Conservation (phyloP, 768 basidiomycete species). For the Rossbeevera mucosa region DNA sequence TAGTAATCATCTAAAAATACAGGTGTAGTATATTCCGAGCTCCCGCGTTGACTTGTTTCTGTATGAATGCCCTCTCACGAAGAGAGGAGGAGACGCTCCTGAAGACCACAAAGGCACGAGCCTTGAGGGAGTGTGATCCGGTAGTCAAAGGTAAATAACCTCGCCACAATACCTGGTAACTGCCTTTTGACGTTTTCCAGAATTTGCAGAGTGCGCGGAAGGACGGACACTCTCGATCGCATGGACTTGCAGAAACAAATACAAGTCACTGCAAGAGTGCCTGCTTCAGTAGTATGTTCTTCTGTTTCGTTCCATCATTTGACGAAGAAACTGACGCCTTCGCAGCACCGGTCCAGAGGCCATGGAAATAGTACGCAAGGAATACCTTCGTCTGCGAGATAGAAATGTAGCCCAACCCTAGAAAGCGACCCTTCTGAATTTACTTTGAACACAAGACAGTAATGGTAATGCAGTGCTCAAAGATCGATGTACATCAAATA, state of each 20-base stretch:
- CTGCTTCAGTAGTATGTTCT: conserved; percentile 70
- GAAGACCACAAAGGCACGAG: conserved; percentile 75
- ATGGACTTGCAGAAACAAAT: conserved; percentile 74
- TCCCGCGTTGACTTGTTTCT: conserved; percentile 6
- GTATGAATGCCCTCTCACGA: conserved; percentile 81
- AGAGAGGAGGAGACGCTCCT: conserved; percentile 83
- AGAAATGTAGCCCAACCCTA: conserved; percentile 11
- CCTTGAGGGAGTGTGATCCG: conserved; percentile 72
- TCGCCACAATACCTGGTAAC: background rate
- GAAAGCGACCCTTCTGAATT: background rate
- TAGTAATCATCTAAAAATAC: conserved; percentile 8
- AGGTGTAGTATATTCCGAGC: background rate
- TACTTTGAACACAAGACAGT: background rate
- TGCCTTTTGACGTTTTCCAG: conserved; percentile 36
- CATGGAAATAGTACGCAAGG: conserved; percentile 66
- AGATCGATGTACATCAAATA: conserved; percentile 2
- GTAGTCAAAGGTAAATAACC: conserved; percentile 57
- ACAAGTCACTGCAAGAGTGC: conserved; percentile 69
- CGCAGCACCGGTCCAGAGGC: conserved; percentile 66
- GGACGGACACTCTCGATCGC: conserved; percentile 80
- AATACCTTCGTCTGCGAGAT: conserved; percentile 67
- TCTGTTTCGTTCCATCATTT: background rate
- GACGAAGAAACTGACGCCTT: background rate
- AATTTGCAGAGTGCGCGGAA: conserved; percentile 78
- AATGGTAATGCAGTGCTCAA: background rate